Evolutionary conservation across 495 filamentous ascomycete species (phyloP).

Genomic region (Aspergillus mulundensis): DNA sequence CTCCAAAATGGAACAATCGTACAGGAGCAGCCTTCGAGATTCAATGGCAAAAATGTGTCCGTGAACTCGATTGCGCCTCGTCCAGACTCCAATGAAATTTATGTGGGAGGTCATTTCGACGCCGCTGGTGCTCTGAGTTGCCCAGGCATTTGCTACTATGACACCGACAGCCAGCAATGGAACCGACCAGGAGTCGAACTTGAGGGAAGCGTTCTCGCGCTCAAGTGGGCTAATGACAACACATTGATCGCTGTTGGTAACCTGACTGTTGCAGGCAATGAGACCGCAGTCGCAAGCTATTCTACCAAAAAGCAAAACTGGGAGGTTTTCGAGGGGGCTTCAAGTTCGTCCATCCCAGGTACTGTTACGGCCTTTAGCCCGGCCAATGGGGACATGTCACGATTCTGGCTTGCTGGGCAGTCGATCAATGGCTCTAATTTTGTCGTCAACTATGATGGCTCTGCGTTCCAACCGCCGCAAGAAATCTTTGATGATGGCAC

Average conservation of each 20-base stretch:
- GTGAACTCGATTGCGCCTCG: slow-evolving; percentile 71
- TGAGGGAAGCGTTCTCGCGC: slow-evolving; percentile 60
- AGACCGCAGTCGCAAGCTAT: slow-evolving; percentile 70
- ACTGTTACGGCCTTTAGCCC: slow-evolving; percentile 70
- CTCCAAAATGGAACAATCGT: slow-evolving; percentile 57
- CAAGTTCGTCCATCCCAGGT: slow-evolving; percentile 61
- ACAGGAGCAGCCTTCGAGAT: slow-evolving; percentile 61
- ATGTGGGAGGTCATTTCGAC: slow-evolving; percentile 78
- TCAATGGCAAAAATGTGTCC: slow-evolving; percentile 62
- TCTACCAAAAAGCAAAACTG: slow-evolving; percentile 59
- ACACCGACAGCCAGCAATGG: slow-evolving; percentile 66
- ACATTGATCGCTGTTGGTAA: slow-evolving; percentile 73
- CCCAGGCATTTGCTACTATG: slow-evolving; percentile 74
- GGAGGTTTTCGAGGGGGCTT: slow-evolving; percentile 60
- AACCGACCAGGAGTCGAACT: slow-evolving; percentile 64
- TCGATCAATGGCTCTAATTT: slow-evolving; percentile 64
- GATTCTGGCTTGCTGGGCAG: slow-evolving; percentile 76
- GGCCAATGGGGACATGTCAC: slow-evolving; percentile 59
- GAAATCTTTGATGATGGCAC: slow-evolving; percentile 59
- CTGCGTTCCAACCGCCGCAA: slow-evolving; percentile 53
- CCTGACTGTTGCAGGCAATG: slow-evolving; percentile 60
- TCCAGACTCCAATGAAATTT: slow-evolving; percentile 67
- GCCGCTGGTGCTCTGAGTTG: slow-evolving; percentile 81
- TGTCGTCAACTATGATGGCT: slow-evolving; percentile 71
- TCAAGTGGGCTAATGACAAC: slow-evolving; percentile 70